These are phyloP conservation scores for Leishmania tropica DNA, from an alignment of 208 protist genomes.

Conservation along the genomic window DNA sequence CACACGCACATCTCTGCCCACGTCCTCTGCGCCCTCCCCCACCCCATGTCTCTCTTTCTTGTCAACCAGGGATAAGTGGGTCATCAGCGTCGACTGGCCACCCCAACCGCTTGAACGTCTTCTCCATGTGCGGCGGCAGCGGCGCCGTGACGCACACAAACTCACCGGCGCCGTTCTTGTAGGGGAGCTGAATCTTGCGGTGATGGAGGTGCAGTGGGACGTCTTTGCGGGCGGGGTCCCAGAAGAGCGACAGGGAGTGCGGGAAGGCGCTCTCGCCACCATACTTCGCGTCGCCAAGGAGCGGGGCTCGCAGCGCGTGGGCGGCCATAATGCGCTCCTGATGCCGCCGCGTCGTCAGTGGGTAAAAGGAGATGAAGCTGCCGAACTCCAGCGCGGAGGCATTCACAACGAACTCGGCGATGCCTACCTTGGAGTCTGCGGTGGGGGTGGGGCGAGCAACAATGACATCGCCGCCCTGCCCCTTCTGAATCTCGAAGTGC, in stretches of 20 bases:
- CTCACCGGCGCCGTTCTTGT: slow-evolving; percentile 83
- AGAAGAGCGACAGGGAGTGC: slow-evolving; percentile 79
- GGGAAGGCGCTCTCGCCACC: slow-evolving; percentile 90
- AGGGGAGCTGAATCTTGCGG: slow-evolving; percentile 91
- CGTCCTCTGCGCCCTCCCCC: background rate
- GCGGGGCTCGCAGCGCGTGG: slow-evolving; percentile 84
- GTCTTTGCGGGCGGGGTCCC: slow-evolving; percentile 78
- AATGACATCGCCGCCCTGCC: slow-evolving; percentile 74
- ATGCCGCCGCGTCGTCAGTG: slow-evolving; percentile 85
- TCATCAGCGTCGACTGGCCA: slow-evolving; percentile 89
- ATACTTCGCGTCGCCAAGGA: slow-evolving; percentile 93
- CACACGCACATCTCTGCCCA: background rate
- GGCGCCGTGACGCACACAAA: slow-evolving; percentile 90
- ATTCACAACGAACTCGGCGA: slow-evolving; percentile 92
- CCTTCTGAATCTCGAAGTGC: slow-evolving; percentile 89
- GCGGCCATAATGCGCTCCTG: slow-evolving; percentile 93
- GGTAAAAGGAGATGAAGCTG: slow-evolving; percentile 92
- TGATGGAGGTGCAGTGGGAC: slow-evolving; percentile 89
- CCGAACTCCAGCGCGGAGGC: slow-evolving; percentile 85
- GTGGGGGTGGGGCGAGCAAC: slow-evolving; percentile 82
- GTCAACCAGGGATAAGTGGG: slow-evolving; percentile 87
- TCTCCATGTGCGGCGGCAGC: slow-evolving; percentile 89
- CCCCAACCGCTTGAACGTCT: slow-evolving; percentile 86
- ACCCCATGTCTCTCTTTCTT: background rate
- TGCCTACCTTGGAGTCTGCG: slow-evolving; percentile 74